Evolutionary conservation across 116 monocot species (phyloP), one percentile per base, ranked within the genome.

Genomic region (Phalaenopsis hybrid): DNA sequence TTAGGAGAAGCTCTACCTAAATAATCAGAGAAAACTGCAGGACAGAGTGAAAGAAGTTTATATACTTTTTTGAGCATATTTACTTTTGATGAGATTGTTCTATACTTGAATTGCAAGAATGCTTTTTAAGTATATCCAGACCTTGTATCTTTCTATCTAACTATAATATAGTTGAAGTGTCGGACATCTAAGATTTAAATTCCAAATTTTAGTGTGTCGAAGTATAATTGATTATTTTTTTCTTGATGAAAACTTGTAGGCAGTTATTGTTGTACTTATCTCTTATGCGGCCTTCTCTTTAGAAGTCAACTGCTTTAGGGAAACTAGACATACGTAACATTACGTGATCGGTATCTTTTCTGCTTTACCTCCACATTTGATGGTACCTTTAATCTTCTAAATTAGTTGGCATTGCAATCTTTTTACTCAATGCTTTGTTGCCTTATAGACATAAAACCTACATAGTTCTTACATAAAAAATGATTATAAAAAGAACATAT

Each of bases 71-170:
- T 21, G 10, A 75, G 4, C 75, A 46, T 45, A 44, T 46, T 46
- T 9, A 46, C 75, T 75, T 75, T 33, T 75, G n/a, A 75, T 75
- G 75, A n/a, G 41, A 46, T 75, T 75, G 21, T 46, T n/a, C 7
- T 46, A 23, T 15, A 25, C 17, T 73, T 73, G 73, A 18, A 33
- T 41, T 73, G 43, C 43, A 73, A 73, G 73, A 73, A 16, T 15
- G 3, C 2, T 41, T 6, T 6, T 17, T 43, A 41, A 73, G 1
- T 31, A 55, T 31, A 5, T 73, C 37, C 17, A 73, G 0, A 37
- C 3, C 41, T 46, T 46, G 45, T 18, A 46, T 72, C 46, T 46
- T 46, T 8, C 33, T 21, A 45, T 75, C 75, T 8, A 45, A 20
- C n/a, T 75, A 45, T n/a, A 46, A 46, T 8, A 43, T 21, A 75